Evolutionary conservation across 768 basidiomycete genomes (phyloP), one percentile per base, ranked within the genome.

Genomic region (Kwoniella sp.): DNA sequence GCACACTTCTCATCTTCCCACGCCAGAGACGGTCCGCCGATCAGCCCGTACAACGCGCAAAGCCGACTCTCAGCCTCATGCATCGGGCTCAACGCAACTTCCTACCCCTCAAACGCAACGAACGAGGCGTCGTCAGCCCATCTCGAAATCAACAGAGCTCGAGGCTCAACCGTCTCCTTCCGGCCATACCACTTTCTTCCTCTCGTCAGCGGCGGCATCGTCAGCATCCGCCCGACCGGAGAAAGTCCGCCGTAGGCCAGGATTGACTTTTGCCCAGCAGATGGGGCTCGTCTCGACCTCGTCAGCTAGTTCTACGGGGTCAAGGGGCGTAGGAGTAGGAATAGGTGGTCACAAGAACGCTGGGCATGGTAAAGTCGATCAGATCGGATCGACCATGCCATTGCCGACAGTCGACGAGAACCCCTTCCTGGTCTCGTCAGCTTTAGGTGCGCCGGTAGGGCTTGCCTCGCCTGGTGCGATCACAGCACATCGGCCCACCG

Each of bases 51-150:
- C 56, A 26, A 26, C 64, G 29, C 55, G 58, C 4, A 77, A 77
- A 68, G 38, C 25, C 45, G 41, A 55, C 48, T 13, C 47, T 0
- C 41, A 30, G 4, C 23, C 63, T 20, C 4, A 60, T 26, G 4
- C 62, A 28, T 28, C 57, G 22, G 12, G 47, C 9, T 55, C 65
- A 3, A 55, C 65, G 12, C 64, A 61, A 29, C 65, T 74, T 9
- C 75, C 75, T 8, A 75, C 75, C 11, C 75, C 75, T 48, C 69
- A 77, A 51, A 77, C 75, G 15, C 68, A 74, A n/a, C 71, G 73
- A 50, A 69, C 67, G 8, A 57, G 67, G 26, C 61, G 63, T 8
- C 52, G 62, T 13, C 37, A 51, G 30, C 26, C 65, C 4, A 20
- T 54, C 31, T 29, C 58, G n/a, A 22, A 17, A 38, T 31, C 37